A percentile compares a stretch with the other conserved stretches of the same genome.
phyloP scores from a whole-genome alignment of 2,329 filamentous ascomycete genomes.

The Talaromyces sp. region DNA sequence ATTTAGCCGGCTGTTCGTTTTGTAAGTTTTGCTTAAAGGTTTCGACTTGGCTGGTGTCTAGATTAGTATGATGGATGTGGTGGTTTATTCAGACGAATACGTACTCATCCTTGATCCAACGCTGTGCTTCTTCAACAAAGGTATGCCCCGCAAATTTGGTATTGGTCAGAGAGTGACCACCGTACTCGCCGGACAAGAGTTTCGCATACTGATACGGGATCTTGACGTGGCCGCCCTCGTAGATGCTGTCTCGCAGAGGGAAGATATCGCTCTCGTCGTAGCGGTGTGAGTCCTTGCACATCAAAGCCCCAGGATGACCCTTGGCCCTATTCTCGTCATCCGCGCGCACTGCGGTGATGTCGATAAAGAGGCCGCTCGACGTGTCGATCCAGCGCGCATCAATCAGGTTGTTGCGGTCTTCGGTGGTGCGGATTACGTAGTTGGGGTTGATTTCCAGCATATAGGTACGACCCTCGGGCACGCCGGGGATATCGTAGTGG shows the following conservation, averaged over 20 bases:
- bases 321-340: conserved; percentile 34
- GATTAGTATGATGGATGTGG: not conserved
- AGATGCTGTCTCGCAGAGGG: conserved; percentile 49
- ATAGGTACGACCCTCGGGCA: conserved; percentile 38
- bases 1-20: not conserved
- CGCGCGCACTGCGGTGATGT: conserved; percentile 52
- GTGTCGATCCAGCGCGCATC: conserved; percentile 59
- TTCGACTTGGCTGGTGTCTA: not conserved
- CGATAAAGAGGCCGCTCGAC: conserved; percentile 54
- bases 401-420: conserved; percentile 50
- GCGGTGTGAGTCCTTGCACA: conserved; percentile 53
- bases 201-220: conserved; percentile 53
- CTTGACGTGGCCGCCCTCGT: conserved; percentile 49
- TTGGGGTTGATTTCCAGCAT: conserved; percentile 56
- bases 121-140: conserved; percentile 19
- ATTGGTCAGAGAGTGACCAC: conserved; percentile 41
- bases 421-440: conserved; percentile 39
- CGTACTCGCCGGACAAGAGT: conserved; percentile 52
- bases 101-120: conserved; percentile 3
- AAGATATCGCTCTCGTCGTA: conserved; percentile 52
- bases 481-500: conserved; percentile 35
- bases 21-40: not conserved
- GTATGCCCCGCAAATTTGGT: conserved; percentile 38
- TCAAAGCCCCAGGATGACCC: conserved; percentile 40
- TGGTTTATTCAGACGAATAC: not conserved